These are phyloP conservation scores for Cercospora brassicicola DNA, from an alignment of 2,329 filamentous ascomycete genomes.

Conservation along the genomic window DNA sequence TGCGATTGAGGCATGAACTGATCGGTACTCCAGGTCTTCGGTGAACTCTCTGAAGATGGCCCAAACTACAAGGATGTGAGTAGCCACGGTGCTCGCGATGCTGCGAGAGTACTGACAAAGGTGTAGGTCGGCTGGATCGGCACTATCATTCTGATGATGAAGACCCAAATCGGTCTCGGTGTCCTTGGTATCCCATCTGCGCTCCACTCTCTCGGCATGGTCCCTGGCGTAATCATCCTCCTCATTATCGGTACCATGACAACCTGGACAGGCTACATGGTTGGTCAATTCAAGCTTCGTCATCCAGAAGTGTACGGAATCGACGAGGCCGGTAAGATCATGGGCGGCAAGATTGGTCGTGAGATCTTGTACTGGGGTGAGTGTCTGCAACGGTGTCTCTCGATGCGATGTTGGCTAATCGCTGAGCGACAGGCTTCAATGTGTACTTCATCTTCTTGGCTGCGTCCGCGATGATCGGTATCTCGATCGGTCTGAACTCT, in stretches of 20 bases:
- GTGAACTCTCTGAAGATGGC: slow-evolving; percentile 22
- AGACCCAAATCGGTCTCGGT: slow-evolving; percentile 49
- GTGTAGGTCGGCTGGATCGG: slow-evolving; percentile 44
- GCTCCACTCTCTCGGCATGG: slow-evolving; percentile 47
- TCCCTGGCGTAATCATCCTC: slow-evolving; percentile 52
- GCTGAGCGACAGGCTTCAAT: slow-evolving; percentile 1
- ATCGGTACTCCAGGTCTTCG: slow-evolving; percentile 15
- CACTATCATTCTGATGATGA: slow-evolving; percentile 49
- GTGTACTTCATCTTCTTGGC: slow-evolving; percentile 33
- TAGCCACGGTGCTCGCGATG: not conserved
- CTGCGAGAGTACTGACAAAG: not conserved
- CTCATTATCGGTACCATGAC: slow-evolving; percentile 46
- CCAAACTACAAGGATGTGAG: slow-evolving; percentile 32
- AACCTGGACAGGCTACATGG: slow-evolving; percentile 52
- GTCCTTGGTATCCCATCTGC: slow-evolving; percentile 53
- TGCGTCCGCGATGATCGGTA: slow-evolving; percentile 42
- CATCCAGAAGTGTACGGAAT: slow-evolving; percentile 60
- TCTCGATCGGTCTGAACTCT: slow-evolving; percentile 33
- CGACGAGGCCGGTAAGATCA: slow-evolving; percentile 56
- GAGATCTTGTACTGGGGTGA: slow-evolving; percentile 46
- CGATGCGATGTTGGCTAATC: not conserved
- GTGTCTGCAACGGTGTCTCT: not conserved
- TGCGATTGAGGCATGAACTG: not conserved
- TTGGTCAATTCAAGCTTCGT: slow-evolving; percentile 55
- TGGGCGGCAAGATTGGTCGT: slow-evolving; percentile 55